A percentile compares a stretch with the other conserved stretches of the same genome.
These are phyloP conservation scores for Brachypodium distachyon DNA, from an alignment of 202 grass and related monocot species.

Conservation along the genomic window DNA sequence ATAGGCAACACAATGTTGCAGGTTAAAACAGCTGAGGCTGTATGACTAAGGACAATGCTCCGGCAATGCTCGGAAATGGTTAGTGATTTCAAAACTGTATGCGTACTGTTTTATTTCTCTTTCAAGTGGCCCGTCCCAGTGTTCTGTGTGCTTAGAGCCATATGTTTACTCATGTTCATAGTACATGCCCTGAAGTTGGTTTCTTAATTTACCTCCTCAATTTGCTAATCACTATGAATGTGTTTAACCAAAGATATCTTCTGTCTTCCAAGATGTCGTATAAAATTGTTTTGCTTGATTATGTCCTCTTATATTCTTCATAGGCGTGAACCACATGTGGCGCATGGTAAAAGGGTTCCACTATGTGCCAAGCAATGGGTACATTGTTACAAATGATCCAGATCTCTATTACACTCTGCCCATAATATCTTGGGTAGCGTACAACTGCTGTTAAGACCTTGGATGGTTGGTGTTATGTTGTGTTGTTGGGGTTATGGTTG, in stretches of 20 bases:
- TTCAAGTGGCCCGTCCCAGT: neutral
- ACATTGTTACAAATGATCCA: neutral
- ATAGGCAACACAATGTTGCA: neutral
- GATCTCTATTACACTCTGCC: neutral
- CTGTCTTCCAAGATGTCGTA: too few relatives aligned
- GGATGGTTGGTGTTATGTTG: neutral
- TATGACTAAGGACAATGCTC: neutral
- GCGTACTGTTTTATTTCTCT: neutral
- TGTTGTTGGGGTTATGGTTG: neutral
- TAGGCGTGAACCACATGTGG: neutral
- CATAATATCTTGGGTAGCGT: neutral
- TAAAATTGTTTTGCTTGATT: neutral
- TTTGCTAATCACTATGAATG: too few relatives aligned
- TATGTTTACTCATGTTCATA: neutral
- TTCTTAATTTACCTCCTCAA: neutral
- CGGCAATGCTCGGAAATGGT: neutral
- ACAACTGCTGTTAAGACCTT: neutral
- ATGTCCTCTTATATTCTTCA: neutral
- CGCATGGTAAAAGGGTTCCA: neutral
- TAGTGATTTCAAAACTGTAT: neutral
- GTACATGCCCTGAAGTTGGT: neutral
- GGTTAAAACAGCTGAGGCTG: neutral
- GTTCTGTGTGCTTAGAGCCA: neutral
- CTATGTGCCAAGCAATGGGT: neutral
- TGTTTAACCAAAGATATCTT: too few relatives aligned